A percentile compares a stretch with the other conserved stretches of the same genome.
phyloP scores from a whole-genome alignment of 805 yeast species.

The Hanseniaspora guilliermondii region DNA sequence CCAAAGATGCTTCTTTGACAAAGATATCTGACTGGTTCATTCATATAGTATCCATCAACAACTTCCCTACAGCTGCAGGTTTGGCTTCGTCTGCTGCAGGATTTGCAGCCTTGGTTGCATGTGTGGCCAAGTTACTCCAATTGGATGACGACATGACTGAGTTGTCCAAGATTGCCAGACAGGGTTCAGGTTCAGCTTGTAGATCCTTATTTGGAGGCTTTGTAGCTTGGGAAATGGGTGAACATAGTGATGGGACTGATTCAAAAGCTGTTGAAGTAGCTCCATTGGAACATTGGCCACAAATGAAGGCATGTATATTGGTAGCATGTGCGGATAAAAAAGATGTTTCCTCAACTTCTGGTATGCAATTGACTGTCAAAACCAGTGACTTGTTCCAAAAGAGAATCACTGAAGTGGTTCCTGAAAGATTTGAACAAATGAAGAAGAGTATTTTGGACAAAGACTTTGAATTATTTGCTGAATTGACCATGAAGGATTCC shows the following conservation, averaged over 20 bases:
- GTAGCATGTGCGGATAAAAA: conserved; percentile 90
- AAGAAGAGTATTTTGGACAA: conserved; percentile 56
- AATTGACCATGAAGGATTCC: conserved; percentile 89
- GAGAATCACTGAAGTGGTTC: conserved; percentile 74
- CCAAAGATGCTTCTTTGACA: conserved; percentile 40
- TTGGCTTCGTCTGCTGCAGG: conserved; percentile 98
- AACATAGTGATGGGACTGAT: conserved; percentile 62
- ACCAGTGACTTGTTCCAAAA: conserved; percentile 78
- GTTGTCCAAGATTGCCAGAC: conserved; percentile 85
- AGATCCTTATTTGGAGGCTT: conserved; percentile 93
- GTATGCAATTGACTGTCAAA: conserved; percentile 90
- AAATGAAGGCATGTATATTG: conserved; percentile 78
- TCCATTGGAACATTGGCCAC: conserved; percentile 76
- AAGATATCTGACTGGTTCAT: conserved; percentile 51
- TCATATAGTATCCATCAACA: conserved; percentile 82
- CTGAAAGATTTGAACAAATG: conserved; percentile 74
- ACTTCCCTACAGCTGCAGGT: conserved; percentile 99
- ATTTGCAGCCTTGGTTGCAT: conserved; percentile 84
- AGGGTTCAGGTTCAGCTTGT: conserved; percentile 98
- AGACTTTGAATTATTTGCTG: conserved; percentile 72
- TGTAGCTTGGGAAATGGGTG: conserved; percentile 99
- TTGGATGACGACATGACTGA: conserved; percentile 79
- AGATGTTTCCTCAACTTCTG: conserved; percentile 87
- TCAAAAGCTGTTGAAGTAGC: conserved; percentile 91
- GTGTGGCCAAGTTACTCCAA: conserved; percentile 74